Evolutionary conservation across 1,284 basidiomycete species (phyloP).

Genomic region (Ceratobasidium theobromae): DNA sequence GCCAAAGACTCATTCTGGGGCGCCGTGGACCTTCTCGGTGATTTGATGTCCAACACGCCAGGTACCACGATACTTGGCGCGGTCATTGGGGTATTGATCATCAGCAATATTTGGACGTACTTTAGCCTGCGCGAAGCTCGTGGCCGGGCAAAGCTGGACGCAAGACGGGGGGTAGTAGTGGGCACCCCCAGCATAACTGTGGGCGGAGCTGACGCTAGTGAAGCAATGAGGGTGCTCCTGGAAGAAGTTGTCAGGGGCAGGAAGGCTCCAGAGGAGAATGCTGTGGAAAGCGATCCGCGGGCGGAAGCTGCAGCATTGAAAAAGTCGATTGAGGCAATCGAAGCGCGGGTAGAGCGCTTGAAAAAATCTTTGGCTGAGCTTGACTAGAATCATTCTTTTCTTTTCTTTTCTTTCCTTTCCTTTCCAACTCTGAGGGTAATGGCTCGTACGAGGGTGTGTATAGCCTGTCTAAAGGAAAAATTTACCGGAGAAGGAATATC

Average conservation of each 20-base stretch:
- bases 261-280: conserved; percentile 42
- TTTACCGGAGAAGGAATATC: background rate
- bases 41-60: conserved; percentile 62
- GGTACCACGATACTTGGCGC: conserved; percentile 66
- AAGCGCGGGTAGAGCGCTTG: conserved; percentile 54
- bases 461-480: too few relatives aligned
- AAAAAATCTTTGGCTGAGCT: conserved; percentile 41
- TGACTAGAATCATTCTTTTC: too few relatives aligned
- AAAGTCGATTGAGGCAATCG: conserved; percentile 57
- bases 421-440: too few relatives aligned
- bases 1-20: conserved; percentile 66
- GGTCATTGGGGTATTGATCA: conserved; percentile 67
- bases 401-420: too few relatives aligned
- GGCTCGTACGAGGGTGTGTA: too few relatives aligned
- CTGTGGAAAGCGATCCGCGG: conserved; percentile 44
- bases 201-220: conserved; percentile 60
- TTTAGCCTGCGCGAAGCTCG: conserved; percentile 35
- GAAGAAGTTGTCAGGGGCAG: conserved; percentile 62
- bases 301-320: conserved; percentile 56
- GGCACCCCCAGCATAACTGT: conserved; percentile 38
- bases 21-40: conserved; percentile 69
- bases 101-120: conserved; percentile 77
- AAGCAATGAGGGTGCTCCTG: conserved; percentile 66
- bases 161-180: too few relatives aligned
- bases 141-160: conserved; percentile 23